A percentile compares a stretch with the other conserved stretches of the same genome.
These are phyloP conservation scores for Hypoxylon trugodes DNA, from an alignment of 495 filamentous ascomycete species.

Conservation along the genomic window DNA sequence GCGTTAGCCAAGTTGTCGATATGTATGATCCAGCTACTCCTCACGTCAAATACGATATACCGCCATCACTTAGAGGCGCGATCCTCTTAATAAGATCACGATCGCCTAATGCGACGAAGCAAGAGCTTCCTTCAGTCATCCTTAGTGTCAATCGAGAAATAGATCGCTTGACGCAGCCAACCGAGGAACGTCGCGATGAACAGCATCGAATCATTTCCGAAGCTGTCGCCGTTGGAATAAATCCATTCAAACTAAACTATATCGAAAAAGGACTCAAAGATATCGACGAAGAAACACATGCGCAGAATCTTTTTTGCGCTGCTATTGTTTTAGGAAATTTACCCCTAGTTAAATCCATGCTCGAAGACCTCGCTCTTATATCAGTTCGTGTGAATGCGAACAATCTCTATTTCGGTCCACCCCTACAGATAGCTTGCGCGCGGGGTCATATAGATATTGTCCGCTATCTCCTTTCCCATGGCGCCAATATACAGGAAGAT, in stretches of 20 bases:
- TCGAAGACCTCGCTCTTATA: background rate
- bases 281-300: background rate
- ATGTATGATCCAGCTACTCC: slow-evolving; percentile 8
- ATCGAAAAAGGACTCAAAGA: no score
- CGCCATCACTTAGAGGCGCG: background rate
- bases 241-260: no score
- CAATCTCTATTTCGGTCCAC: slow-evolving; percentile 6
- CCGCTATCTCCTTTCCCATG: background rate
- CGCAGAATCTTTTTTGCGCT: slow-evolving; percentile 5
- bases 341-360: background rate
- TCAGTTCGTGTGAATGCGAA: background rate
- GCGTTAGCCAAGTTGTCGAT: slow-evolving; percentile 9
- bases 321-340: slow-evolving; percentile 16
- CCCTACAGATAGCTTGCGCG: slow-evolving; percentile 1
- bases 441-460: slow-evolving; percentile 14
- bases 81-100: slow-evolving; percentile 5
- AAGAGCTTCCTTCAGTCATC: background rate
- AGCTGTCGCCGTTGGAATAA: no score
- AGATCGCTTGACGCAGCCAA: slow-evolving; percentile 2
- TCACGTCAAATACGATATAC: background rate
- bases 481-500: background rate
- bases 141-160: slow-evolving; percentile 7
- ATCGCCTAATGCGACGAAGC: background rate
- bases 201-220: slow-evolving; percentile 17
- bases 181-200: background rate